Evolutionary conservation across 495 filamentous ascomycete genomes (phyloP).

Genomic region (Geoglossum glabrum): DNA sequence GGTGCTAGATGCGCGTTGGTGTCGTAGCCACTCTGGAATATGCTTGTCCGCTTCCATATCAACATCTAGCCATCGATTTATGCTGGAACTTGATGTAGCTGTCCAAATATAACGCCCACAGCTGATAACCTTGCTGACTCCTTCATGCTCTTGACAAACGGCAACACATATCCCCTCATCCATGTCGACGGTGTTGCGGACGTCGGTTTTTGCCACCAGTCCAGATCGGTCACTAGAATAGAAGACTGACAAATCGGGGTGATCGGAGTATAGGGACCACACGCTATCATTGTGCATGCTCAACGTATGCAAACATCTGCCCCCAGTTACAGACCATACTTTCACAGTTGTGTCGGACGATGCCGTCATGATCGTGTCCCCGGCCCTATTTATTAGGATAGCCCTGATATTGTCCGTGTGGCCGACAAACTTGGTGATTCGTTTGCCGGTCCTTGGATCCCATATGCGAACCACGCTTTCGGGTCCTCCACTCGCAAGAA

Average conservation of each 20-base stretch:
- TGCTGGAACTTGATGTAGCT: conserved; percentile 79
- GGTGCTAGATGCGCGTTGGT: conserved; percentile 31
- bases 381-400: conserved; percentile 71
- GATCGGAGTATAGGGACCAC: conserved; percentile 82
- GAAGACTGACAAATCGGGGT: conserved; percentile 70
- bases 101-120: conserved; percentile 79
- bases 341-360: conserved; percentile 96
- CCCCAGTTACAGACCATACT: conserved; percentile 87
- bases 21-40: conserved; percentile 31
- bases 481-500: conserved; percentile 82
- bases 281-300: conserved; percentile 98
- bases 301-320: conserved; percentile 88
- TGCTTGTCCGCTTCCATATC: conserved; percentile 47
- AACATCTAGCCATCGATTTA: conserved; percentile 83
- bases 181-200: conserved; percentile 52
- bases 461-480: conserved; percentile 86
- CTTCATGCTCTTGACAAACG: conserved; percentile 75
- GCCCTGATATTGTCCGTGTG: conserved; percentile 90
- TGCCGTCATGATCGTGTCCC: conserved; percentile 81
- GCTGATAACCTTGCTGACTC: conserved; percentile 66
- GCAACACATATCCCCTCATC: conserved; percentile 82
- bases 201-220: conserved; percentile 83
- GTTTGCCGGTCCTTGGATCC: conserved; percentile 77
- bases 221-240: conserved; percentile 88
- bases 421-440: conserved; percentile 91